These are phyloP conservation scores for Pichia sp. DNA, from an alignment of 1,139 yeast genomes.

Conservation along the genomic window DNA sequence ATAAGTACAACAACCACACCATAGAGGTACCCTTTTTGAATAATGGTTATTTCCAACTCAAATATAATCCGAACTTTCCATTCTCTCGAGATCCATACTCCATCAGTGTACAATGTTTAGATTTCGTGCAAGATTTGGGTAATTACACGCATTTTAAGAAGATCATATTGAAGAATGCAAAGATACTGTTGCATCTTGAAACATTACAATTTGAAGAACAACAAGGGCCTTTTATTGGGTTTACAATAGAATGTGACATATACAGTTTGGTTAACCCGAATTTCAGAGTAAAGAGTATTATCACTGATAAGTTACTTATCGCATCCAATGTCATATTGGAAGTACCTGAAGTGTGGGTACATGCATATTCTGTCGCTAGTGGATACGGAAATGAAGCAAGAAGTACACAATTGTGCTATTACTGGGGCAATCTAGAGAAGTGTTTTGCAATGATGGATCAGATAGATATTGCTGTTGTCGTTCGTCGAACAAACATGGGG, in stretches of 20 bases:
- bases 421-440: slow-evolving; percentile 7
- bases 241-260: no score
- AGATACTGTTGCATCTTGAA: no score
- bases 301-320: slow-evolving; percentile 1
- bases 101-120: slow-evolving; percentile 8
- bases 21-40: slow-evolving; percentile 12
- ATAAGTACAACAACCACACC: slow-evolving; percentile 14
- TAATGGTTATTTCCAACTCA: background rate
- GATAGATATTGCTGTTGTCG: slow-evolving; percentile 11
- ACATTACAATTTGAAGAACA: no score
- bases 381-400: background rate
- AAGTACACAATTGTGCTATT: slow-evolving; percentile 1
- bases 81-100: slow-evolving; percentile 15
- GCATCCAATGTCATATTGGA: slow-evolving; percentile 10
- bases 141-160: slow-evolving; percentile 12
- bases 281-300: background rate
- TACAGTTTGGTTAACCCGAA: no score
- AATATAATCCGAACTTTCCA: slow-evolving; percentile 13
- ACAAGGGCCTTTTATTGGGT: no score
- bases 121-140: slow-evolving; percentile 6
- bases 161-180: slow-evolving; percentile 11
- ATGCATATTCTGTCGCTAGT: slow-evolving; percentile 1
- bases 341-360: slow-evolving; percentile 9
- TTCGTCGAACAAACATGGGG: no score
- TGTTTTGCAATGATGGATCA: slow-evolving; percentile 8